A percentile compares a stretch with the other conserved stretches of the same genome.
phyloP scores from a whole-genome alignment of 2,329 filamentous ascomycete species.

The Neonectria coccinea region DNA sequence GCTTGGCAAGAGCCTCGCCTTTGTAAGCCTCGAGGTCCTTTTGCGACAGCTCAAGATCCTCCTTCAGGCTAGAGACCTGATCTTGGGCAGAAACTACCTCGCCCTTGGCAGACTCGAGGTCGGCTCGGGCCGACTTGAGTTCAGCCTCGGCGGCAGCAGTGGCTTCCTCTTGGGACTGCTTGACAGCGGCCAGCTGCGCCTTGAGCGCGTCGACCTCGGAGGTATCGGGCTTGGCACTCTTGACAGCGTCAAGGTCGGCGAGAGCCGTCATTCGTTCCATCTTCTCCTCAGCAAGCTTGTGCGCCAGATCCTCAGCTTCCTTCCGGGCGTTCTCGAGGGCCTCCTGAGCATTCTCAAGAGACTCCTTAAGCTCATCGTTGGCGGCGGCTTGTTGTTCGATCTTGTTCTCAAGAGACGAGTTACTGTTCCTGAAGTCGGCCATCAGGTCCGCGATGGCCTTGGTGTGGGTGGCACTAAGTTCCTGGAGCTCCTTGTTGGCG shows the following conservation, averaged over 20 bases:
- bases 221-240: slow-evolving; percentile 68
- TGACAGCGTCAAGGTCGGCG: slow-evolving; percentile 70
- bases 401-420: slow-evolving; percentile 50
- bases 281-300: slow-evolving; percentile 69
- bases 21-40: slow-evolving; percentile 67
- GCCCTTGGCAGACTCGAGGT: slow-evolving; percentile 50
- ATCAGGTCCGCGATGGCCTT: slow-evolving; percentile 56
- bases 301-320: slow-evolving; percentile 63
- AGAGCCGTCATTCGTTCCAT: slow-evolving; percentile 70
- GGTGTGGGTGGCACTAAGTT: slow-evolving; percentile 52
- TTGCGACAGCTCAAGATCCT: slow-evolving; percentile 61
- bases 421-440: slow-evolving; percentile 53
- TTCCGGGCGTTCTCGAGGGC: slow-evolving; percentile 59
- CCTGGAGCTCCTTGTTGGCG: slow-evolving; percentile 58
- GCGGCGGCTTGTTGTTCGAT: slow-evolving; percentile 52
- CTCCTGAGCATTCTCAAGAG: slow-evolving; percentile 55
- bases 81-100: slow-evolving; percentile 54
- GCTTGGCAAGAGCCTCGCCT: slow-evolving; percentile 62
- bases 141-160: slow-evolving; percentile 50
- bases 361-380: slow-evolving; percentile 51
- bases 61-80: slow-evolving; percentile 45
- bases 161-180: slow-evolving; percentile 60
- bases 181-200: slow-evolving; percentile 61
- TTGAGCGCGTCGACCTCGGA: slow-evolving; percentile 65
- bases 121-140: slow-evolving; percentile 51